Evolutionary conservation across 2,329 filamentous ascomycete species (phyloP).

Genomic region (Claviceps arundinis): DNA sequence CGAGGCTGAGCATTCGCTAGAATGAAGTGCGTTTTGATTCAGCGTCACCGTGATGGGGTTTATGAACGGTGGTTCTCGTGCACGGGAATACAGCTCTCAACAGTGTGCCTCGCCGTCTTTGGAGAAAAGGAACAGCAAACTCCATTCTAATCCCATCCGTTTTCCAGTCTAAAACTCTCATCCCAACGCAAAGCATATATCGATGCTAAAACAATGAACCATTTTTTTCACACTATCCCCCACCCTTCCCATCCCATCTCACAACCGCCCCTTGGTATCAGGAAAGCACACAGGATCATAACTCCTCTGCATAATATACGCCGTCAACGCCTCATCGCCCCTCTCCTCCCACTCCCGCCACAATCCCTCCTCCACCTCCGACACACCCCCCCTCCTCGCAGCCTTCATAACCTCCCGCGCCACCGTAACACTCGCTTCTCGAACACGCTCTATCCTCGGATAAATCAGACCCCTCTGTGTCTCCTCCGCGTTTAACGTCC

Average conservation of each 20-base stretch:
- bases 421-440: slow-evolving; percentile 76
- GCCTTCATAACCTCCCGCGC: slow-evolving; percentile 88
- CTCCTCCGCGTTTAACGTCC: slow-evolving; percentile 69
- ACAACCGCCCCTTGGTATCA: slow-evolving; percentile 22
- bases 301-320: slow-evolving; percentile 45
- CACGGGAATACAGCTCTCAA: too few relatives aligned
- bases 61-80: too few relatives aligned
- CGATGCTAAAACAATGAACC: too few relatives aligned
- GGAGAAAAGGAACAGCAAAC: too few relatives aligned
- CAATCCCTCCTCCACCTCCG: slow-evolving; percentile 51
- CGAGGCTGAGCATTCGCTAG: too few relatives aligned
- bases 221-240: not conserved
- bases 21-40: too few relatives aligned
- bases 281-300: slow-evolving; percentile 42
- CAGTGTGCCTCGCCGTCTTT: too few relatives aligned
- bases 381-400: slow-evolving; percentile 70
- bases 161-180: too few relatives aligned
- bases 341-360: slow-evolving; percentile 63
- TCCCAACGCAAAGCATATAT: too few relatives aligned
- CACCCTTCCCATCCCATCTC: not conserved
- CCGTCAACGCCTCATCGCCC: slow-evolving; percentile 48
- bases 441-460: slow-evolving; percentile 78
- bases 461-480: slow-evolving; percentile 76
- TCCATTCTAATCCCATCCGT: too few relatives aligned
- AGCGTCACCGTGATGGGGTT: too few relatives aligned